Percentiles rank a stretch among this genome's conserved stretches.
Evolutionary conservation across 2,329 filamentous ascomycete species (phyloP).

Genomic region (Ophiocordyceps camponoti-floridani): DNA sequence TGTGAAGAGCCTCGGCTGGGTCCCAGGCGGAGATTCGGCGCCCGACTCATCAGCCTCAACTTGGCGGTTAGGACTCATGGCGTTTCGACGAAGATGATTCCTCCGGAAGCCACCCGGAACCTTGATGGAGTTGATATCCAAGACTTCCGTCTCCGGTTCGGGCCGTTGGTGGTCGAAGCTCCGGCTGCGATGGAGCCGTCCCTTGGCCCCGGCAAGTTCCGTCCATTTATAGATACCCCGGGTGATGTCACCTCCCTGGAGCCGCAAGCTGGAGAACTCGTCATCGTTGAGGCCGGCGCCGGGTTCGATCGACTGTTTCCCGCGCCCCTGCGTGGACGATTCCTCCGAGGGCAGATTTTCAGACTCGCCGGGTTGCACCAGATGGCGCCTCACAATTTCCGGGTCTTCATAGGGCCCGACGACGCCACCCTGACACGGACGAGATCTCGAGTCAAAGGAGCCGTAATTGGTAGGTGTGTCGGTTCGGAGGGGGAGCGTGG

Average conservation of each 20-base stretch:
- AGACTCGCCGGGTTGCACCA: constrained; percentile 49
- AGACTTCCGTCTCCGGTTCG: constrained; percentile 58
- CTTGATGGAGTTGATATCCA: constrained; percentile 81
- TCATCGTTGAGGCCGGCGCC: constrained; percentile 38
- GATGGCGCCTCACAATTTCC: constrained; percentile 77
- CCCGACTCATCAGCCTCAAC: constrained; percentile 15
- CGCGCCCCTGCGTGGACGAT: constrained; percentile 26
- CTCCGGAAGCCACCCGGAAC: constrained; percentile 85
- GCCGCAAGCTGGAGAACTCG: constrained; percentile 80
- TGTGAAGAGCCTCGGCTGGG: constrained; percentile 48
- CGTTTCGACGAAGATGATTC: constrained; percentile 68
- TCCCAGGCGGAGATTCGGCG: constrained; percentile 13
- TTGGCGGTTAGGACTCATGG: constrained; percentile 35
- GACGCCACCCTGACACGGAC: constrained; percentile 23
- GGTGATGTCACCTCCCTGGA: constrained; percentile 91
- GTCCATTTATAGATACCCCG: constrained; percentile 94
- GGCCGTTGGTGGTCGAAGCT: constrained; percentile 70
- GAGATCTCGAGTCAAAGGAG: constrained; percentile 59
- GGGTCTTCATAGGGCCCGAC: constrained; percentile 63
- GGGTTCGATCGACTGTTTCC: constrained; percentile 30
- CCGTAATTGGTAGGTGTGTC: constrained; percentile 60
- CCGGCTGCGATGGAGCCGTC: constrained; percentile 58
- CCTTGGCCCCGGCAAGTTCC: constrained; percentile 62
- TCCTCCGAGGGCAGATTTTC: constrained; percentile 27
- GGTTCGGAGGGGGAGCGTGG: constrained; percentile 15